Conservation (phyloP, 2,329 filamentous ascomycete genomes). For the Trichothecium roseum region DNA sequence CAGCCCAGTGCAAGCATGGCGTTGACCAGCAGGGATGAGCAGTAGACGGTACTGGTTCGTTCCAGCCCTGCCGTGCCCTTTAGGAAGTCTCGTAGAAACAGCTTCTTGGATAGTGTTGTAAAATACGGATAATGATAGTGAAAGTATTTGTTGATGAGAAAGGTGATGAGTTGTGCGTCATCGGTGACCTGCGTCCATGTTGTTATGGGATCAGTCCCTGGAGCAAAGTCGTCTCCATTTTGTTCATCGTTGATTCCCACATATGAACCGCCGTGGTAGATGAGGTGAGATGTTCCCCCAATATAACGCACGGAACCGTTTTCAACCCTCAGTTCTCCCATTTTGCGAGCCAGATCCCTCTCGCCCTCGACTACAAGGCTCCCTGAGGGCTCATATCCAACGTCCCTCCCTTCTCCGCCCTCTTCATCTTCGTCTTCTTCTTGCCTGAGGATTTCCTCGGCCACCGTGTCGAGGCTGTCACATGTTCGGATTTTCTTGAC, state of each 20-base stretch:
- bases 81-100: constrained; percentile 81
- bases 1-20: constrained; percentile 88
- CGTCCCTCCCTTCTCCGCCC: constrained; percentile 27
- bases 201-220: constrained; percentile 58
- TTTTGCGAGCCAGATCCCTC: constrained; percentile 77
- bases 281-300: constrained; percentile 86
- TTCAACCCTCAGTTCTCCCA: constrained; percentile 81
- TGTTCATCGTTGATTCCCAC: constrained; percentile 27
- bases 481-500: constrained; percentile 83
- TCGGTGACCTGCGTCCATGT: constrained; percentile 84
- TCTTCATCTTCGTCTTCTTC: constrained; percentile 28
- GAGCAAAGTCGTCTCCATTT: constrained; percentile 33
- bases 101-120: constrained; percentile 72
- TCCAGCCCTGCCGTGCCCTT: constrained; percentile 47
- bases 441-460: constrained; percentile 35
- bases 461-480: constrained; percentile 52
- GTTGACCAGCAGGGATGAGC: constrained; percentile 83
- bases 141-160: constrained; percentile 96
- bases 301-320: constrained; percentile 86
- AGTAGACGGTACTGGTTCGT: constrained; percentile 51
- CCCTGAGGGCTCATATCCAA: constrained; percentile 22
- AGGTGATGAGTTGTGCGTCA: constrained; percentile 67
- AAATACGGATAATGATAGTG: constrained; percentile 98
- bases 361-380: constrained; percentile 47
- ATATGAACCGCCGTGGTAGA: constrained; percentile 56